Evolutionary conservation across 345 rosid species (phyloP).

Genomic region (Linum usitatissimum): DNA sequence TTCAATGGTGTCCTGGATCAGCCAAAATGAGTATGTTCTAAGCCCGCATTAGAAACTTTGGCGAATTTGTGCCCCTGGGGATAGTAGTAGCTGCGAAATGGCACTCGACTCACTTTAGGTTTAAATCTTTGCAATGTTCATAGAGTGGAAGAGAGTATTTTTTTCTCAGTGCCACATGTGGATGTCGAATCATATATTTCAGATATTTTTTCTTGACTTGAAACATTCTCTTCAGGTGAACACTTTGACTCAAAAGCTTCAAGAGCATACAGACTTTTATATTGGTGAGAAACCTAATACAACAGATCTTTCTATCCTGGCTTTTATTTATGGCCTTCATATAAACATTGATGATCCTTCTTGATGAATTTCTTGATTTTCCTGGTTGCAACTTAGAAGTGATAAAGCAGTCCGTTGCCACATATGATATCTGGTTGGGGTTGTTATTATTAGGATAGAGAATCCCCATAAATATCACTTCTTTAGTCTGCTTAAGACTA

Average conservation of each 20-base stretch:
- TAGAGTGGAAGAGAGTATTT: no score
- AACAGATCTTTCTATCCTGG: background rate
- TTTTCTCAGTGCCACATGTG: no score
- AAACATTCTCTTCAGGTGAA: constrained; percentile 52
- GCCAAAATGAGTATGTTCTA: no score
- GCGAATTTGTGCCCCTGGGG: no score
- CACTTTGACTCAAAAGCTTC: constrained; percentile 44
- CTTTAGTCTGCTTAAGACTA: background rate
- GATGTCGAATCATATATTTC: no score
- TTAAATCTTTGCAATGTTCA: no score
- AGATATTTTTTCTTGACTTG: background rate
- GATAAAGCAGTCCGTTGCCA: background rate
- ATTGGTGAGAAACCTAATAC: constrained; percentile 40
- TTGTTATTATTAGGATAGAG: background rate
- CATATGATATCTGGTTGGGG: background rate
- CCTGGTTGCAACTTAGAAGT: background rate
- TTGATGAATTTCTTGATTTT: background rate
- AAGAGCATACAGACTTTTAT: constrained; percentile 48
- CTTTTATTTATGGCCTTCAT: background rate
- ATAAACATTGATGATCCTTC: background rate
- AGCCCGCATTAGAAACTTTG: no score
- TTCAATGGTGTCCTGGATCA: no score
- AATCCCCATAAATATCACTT: background rate
- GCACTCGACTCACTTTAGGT: no score
- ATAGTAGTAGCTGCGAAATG: no score